Percentiles rank a stretch among this genome's conserved stretches.
Evolutionary conservation across 495 filamentous ascomycete genomes (phyloP).

Genomic region (Penicillium maclennaniae): DNA sequence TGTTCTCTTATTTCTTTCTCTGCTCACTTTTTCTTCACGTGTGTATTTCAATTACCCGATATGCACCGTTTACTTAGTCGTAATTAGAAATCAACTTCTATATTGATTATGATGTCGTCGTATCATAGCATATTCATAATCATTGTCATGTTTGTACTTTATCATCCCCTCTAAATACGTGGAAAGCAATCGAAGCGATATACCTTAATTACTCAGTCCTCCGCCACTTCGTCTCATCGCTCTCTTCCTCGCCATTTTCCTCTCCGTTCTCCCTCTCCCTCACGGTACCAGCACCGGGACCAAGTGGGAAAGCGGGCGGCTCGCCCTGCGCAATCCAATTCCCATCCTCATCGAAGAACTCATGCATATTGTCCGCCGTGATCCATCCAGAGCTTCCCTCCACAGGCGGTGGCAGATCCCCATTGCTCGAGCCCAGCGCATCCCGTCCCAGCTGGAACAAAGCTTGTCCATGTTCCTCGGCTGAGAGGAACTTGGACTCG

Average conservation of each 20-base stretch:
- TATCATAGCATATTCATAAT: background rate
- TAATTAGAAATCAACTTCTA: conserved; percentile 16
- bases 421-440: conserved; percentile 30
- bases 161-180: background rate
- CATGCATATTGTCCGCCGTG: conserved; percentile 87
- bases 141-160: background rate
- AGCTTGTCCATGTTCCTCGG: conserved; percentile 32
- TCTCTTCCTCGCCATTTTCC: conserved; percentile 26
- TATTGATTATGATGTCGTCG: background rate
- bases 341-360: conserved; percentile 67
- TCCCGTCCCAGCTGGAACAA: conserved; percentile 26
- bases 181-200: background rate
- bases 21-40: conserved; percentile 4
- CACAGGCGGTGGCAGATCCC: conserved; percentile 67
- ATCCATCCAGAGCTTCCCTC: conserved; percentile 93
- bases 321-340: conserved; percentile 52
- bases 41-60: conserved; percentile 13
- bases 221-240: conserved; percentile 57
- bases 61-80: conserved; percentile 22
- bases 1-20: conserved; percentile 1
- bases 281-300: conserved; percentile 56
- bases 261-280: conserved; percentile 43
- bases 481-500: conserved; percentile 27
- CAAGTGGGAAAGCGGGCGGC: conserved; percentile 39
- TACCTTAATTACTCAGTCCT: conserved; percentile 46